These are phyloP conservation scores for Exophiala viscosa DNA, from an alignment of 2,329 filamentous ascomycete genomes.

Conservation along the genomic window DNA sequence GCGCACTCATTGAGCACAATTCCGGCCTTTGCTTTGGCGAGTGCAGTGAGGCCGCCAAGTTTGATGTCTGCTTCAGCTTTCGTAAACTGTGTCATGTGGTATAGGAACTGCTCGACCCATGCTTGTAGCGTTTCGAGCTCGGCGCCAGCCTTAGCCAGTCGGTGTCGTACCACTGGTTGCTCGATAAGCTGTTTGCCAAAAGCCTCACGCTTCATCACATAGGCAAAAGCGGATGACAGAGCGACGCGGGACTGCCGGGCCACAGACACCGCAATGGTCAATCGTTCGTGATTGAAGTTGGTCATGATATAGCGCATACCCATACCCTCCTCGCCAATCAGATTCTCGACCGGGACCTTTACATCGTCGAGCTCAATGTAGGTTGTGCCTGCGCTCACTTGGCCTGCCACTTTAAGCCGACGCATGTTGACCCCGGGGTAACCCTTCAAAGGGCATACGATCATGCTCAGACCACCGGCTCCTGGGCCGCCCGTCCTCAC, in stretches of 20 bases:
- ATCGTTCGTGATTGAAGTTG: slow-evolving; percentile 75
- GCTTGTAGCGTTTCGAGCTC: slow-evolving; percentile 66
- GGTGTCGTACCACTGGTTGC: slow-evolving; percentile 68
- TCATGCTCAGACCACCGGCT: slow-evolving; percentile 59
- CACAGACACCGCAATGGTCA: slow-evolving; percentile 61
- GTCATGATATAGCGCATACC: slow-evolving; percentile 73
- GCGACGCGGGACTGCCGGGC: slow-evolving; percentile 62
- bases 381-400: slow-evolving; percentile 64
- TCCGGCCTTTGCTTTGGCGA: slow-evolving; percentile 68
- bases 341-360: slow-evolving; percentile 63
- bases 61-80: slow-evolving; percentile 42
- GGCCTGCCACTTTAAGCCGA: slow-evolving; percentile 63
- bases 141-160: slow-evolving; percentile 66
- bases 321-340: slow-evolving; percentile 64
- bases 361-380: slow-evolving; percentile 75
- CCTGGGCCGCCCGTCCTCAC: slow-evolving; percentile 68
- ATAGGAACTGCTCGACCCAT: slow-evolving; percentile 50
- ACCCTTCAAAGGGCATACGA: slow-evolving; percentile 67
- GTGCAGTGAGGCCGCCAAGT: slow-evolving; percentile 66
- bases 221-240: slow-evolving; percentile 57
- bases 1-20: slow-evolving; percentile 70
- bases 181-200: slow-evolving; percentile 67
- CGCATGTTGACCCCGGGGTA: slow-evolving; percentile 66
- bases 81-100: slow-evolving; percentile 53
- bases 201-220: slow-evolving; percentile 62